Percentiles rank a stretch among this genome's conserved stretches.
Evolutionary conservation across 1,284 basidiomycete genomes (phyloP).

Genomic region (Heimioporus retisporus): DNA sequence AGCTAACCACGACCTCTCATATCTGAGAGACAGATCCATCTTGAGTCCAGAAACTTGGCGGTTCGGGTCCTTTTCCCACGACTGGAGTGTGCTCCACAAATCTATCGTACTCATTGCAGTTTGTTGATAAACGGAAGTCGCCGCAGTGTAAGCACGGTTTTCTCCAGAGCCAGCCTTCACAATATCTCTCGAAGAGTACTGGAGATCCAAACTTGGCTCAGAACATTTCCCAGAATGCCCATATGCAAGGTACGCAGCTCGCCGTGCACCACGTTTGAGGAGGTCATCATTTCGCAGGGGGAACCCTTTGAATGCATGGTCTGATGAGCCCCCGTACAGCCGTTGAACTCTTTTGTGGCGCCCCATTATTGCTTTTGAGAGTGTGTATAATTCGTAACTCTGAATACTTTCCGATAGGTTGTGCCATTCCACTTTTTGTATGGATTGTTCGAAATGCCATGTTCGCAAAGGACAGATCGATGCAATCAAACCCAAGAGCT

Average conservation of each 20-base stretch:
- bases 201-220: slow-evolving; percentile 4
- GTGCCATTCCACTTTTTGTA: slow-evolving; percentile 45
- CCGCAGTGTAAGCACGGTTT: slow-evolving; percentile 21
- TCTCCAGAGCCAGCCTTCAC: slow-evolving; percentile 10
- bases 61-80: slow-evolving; percentile 7
- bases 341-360: slow-evolving; percentile 33
- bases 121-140: slow-evolving; percentile 13
- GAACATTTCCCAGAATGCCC: slow-evolving; percentile 1
- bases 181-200: slow-evolving; percentile 20
- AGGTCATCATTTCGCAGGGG: slow-evolving; percentile 19
- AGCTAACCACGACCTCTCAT: slow-evolving; percentile 10
- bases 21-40: slow-evolving; percentile 21
- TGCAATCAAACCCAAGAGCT: slow-evolving; percentile 47
- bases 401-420: slow-evolving; percentile 41
- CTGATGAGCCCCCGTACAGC: slow-evolving; percentile 9
- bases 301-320: slow-evolving; percentile 6
- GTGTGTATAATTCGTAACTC: slow-evolving; percentile 39
- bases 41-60: background rate
- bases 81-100: slow-evolving; percentile 10
- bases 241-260: slow-evolving; percentile 14
- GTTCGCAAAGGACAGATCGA: slow-evolving; percentile 46
- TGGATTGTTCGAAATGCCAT: slow-evolving; percentile 52
- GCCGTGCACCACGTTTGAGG: slow-evolving; percentile 21
- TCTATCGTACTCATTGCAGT: background rate
- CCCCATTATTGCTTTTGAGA: slow-evolving; percentile 39